Evolutionary conservation across 805 yeast species (phyloP), one percentile per base, ranked within the genome.

Genomic region (Starmera amethionina): DNA sequence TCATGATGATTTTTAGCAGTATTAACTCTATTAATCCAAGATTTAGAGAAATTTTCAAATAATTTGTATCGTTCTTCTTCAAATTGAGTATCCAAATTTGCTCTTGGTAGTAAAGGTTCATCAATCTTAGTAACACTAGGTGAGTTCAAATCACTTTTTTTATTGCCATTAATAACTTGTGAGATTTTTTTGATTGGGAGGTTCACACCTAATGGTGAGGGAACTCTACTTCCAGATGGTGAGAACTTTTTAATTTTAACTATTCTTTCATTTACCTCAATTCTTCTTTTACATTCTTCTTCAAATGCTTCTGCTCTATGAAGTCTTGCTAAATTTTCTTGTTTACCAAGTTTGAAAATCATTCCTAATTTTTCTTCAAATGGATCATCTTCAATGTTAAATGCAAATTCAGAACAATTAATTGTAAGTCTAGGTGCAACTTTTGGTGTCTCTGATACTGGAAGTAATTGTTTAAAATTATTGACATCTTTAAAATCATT

Each of bases 321-420:
- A 28, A 73, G 32, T 41, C 86, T 58, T 36, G 63, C 67, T 37
- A 64, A 62, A 44, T 79, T 85, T 45, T 79, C 86, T 9, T 75
- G 53, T 4, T 64, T 41, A 1, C 86, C 87, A 11, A 77, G 62
- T 47, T 77, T 78, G 42, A 59, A 74, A 30, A 76, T 76, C 50
- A 73, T 62, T 3, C 72, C 68, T n/a, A 80, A 55, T 51, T 78
- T 78, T 27, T 68, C 66, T 53, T 80, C 87, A 53, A 80, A 79
- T 1, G 79, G 75, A 52, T 80, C 85, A 54, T 75, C 79, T 41
- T 77, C 83, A 32, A 79, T 62, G 4, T 68, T 66, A 9, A 79
- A 44, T 1, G 70, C 64, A 30, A 78, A 60, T 2, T 58, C 54
- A 5, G 62, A 54, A 1, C 77, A 50, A 31, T 58, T 63, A 9